These are phyloP conservation scores for Cornus controversa DNA, from an alignment of 148 eudicot genomes.

Conservation along the genomic window DNA sequence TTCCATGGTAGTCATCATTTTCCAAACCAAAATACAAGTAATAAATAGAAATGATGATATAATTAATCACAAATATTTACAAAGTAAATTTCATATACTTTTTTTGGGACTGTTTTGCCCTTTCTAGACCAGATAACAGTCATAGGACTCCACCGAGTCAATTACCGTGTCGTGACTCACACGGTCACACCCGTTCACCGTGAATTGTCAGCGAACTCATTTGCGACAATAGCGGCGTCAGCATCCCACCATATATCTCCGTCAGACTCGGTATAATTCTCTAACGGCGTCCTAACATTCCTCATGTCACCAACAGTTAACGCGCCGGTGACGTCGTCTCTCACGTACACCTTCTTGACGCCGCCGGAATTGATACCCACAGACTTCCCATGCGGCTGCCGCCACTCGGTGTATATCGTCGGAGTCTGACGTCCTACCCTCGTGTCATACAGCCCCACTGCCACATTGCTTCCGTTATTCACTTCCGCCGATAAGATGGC, in stretches of 20 bases:
- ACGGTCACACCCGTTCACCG: background rate
- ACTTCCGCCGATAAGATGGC: slow-evolving; percentile 26
- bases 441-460: slow-evolving; percentile 32
- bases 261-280: slow-evolving; percentile 25
- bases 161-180: no score
- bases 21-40: no score
- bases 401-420: slow-evolving; percentile 34
- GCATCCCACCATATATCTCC: slow-evolving; percentile 49
- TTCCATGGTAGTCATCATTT: no score
- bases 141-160: background rate
- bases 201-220: background rate
- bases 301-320: slow-evolving; percentile 60
- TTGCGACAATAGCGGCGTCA: slow-evolving; percentile 31
- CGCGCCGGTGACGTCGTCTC: slow-evolving; percentile 36
- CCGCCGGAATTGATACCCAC: slow-evolving; percentile 37
- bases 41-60: no score
- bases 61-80: background rate
- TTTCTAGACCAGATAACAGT: no score
- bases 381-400: slow-evolving; percentile 20
- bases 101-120: background rate
- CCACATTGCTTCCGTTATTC: slow-evolving; percentile 23
- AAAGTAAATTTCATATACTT: background rate
- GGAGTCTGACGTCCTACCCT: slow-evolving; percentile 36
- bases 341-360: slow-evolving; percentile 46
- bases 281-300: slow-evolving; percentile 39